Evolutionary conservation across 2,329 filamentous ascomycete species (phyloP).

Genomic region (Cladophialophora psammophila): DNA sequence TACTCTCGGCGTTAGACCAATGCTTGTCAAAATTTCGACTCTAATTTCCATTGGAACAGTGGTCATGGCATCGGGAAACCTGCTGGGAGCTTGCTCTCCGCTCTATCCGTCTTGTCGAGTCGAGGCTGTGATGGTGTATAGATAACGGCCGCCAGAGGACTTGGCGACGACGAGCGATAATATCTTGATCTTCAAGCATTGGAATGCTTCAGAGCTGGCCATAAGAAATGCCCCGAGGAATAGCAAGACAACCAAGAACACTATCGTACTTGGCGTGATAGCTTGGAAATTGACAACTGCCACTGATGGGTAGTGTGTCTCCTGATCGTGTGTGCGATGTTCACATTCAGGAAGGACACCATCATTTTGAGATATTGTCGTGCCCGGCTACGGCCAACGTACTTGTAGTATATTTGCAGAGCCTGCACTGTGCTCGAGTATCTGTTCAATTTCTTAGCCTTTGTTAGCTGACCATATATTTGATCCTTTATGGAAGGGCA

Average conservation of each 20-base stretch:
- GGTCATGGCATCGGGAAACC: neutral
- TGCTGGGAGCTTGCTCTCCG: neutral
- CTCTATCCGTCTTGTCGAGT: neutral
- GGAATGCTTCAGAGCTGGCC: neutral
- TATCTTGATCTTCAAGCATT: neutral
- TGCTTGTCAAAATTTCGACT: neutral
- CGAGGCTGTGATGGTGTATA: neutral
- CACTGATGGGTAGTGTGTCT: neutral
- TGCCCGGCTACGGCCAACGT: neutral
- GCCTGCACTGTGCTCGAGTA: neutral
- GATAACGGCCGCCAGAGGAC: neutral
- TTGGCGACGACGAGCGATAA: neutral
- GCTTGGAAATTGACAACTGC: neutral
- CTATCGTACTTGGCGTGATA: neutral
- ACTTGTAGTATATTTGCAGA: neutral
- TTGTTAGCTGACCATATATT: conserved; percentile 2
- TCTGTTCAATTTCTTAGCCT: neutral
- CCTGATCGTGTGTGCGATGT: neutral
- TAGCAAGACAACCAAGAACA: neutral
- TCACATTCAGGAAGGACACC: neutral
- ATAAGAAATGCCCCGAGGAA: neutral
- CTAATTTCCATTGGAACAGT: neutral
- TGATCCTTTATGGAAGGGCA: neutral
- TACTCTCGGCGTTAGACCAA: neutral
- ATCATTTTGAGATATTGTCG: neutral